These are phyloP conservation scores for Bromus sterilis DNA, from an alignment of 176 grass and related monocot species.

Conservation along the genomic window DNA sequence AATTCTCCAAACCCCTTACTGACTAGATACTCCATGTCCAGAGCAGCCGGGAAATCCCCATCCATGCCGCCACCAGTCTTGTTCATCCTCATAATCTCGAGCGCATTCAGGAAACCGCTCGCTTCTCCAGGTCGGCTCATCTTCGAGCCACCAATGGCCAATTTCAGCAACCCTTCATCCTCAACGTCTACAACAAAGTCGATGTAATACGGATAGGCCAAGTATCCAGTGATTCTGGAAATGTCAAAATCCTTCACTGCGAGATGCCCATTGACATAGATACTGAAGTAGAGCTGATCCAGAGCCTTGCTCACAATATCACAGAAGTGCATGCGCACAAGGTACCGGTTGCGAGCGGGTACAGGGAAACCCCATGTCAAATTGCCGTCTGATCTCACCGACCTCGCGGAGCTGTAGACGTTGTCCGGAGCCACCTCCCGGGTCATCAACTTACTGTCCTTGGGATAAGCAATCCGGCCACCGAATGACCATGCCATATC, in stretches of 20 bases:
- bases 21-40: slow-evolving; percentile 37
- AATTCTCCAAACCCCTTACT: slow-evolving; percentile 66
- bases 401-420: slow-evolving; percentile 74
- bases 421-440: slow-evolving; percentile 74
- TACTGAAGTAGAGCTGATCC: slow-evolving; percentile 67
- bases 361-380: slow-evolving; percentile 71
- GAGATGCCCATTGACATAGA: slow-evolving; percentile 68
- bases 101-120: slow-evolving; percentile 75
- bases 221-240: slow-evolving; percentile 38
- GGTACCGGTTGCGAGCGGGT: slow-evolving; percentile 47
- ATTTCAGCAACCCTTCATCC: slow-evolving; percentile 34
- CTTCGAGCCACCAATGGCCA: slow-evolving; percentile 54
- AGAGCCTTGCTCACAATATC: slow-evolving; percentile 69
- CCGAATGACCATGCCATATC: slow-evolving; percentile 32
- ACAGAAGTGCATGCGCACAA: slow-evolving; percentile 91
- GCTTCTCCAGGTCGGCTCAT: slow-evolving; percentile 35
- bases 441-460: slow-evolving; percentile 41
- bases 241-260: slow-evolving; percentile 71
- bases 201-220: slow-evolving; percentile 84
- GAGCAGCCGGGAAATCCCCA: slow-evolving; percentile 33
- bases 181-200: slow-evolving; percentile 66
- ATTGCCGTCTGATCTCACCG: slow-evolving; percentile 41
- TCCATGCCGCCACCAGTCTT: slow-evolving; percentile 54
- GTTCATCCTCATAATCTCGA: slow-evolving; percentile 97
- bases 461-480: slow-evolving; percentile 76